Percentiles rank a stretch among this genome's conserved stretches.
Conservation (phyloP, 352 stramenopile genomes). For the Pythium dissotocum region DNA sequence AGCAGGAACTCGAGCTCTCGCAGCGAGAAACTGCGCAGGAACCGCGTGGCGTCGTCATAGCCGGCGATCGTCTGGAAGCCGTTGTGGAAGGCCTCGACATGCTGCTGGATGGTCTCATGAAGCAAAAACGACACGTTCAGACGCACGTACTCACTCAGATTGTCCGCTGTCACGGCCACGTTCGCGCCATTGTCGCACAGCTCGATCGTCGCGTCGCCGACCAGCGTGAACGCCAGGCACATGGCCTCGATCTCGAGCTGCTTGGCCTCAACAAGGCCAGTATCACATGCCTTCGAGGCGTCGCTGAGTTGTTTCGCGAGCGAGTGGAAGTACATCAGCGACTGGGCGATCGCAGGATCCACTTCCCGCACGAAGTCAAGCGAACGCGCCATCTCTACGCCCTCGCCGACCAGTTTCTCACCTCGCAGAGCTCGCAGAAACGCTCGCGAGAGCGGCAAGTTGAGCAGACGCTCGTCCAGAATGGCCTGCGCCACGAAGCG, state of each 20-base stretch:
- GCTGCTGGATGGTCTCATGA: constrained; percentile 52
- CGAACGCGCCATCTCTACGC: constrained; percentile 46
- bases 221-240: constrained; percentile 74
- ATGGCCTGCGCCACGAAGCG: constrained; percentile 73
- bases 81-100: constrained; percentile 65
- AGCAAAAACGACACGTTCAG: constrained; percentile 62
- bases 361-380: constrained; percentile 64
- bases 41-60: constrained; percentile 24
- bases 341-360: constrained; percentile 69
- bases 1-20: constrained; percentile 69
- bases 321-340: constrained; percentile 53
- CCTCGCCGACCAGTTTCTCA: constrained; percentile 48
- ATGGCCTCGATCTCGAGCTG: constrained; percentile 57
- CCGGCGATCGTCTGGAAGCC: constrained; percentile 65
- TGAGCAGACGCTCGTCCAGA: constrained; percentile 81
- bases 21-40: constrained; percentile 64
- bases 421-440: constrained; percentile 65
- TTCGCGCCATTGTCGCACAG: constrained; percentile 46
- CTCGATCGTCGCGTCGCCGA: constrained; percentile 62
- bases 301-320: constrained; percentile 24
- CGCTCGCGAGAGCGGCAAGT: constrained; percentile 74
- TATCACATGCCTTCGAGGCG: constrained; percentile 5
- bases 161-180: constrained; percentile 45
- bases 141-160: constrained; percentile 56
- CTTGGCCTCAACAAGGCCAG: constrained; percentile 20